These are phyloP conservation scores for Rhododendron molle DNA, from an alignment of 148 eudicot species.

Conservation along the genomic window DNA sequence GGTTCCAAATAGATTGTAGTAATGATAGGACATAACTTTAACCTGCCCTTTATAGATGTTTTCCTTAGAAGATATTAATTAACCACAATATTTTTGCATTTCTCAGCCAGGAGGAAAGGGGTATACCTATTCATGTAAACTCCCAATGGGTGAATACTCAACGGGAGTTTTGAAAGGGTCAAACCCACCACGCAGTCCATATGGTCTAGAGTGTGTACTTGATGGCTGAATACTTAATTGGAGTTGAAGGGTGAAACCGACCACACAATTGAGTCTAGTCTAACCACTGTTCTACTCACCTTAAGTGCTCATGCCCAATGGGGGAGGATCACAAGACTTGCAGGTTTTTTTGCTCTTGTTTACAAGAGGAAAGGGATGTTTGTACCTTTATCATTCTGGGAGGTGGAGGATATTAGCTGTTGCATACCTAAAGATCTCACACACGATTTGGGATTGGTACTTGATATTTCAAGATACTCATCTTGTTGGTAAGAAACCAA, in stretches of 20 bases:
- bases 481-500: neutral
- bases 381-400: neutral
- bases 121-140: neutral
- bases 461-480: neutral
- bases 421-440: neutral
- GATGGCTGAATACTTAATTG: neutral
- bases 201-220: neutral
- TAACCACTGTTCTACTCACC: neutral
- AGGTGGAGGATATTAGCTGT: neutral
- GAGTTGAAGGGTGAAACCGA: neutral
- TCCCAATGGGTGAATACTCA: neutral
- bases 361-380: neutral
- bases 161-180: neutral
- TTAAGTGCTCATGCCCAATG: neutral
- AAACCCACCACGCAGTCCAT: neutral
- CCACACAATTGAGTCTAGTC: neutral
- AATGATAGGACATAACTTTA: neutral
- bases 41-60: neutral
- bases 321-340: neutral
- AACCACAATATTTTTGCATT: neutral
- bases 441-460: neutral
- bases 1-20: neutral
- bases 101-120: neutral
- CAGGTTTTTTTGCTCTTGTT: neutral
- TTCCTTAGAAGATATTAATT: neutral